Evolutionary conservation across 2,329 filamentous ascomycete species (phyloP), one percentile per base, ranked within the genome.

Genomic region (Niveomyces coronatus): DNA sequence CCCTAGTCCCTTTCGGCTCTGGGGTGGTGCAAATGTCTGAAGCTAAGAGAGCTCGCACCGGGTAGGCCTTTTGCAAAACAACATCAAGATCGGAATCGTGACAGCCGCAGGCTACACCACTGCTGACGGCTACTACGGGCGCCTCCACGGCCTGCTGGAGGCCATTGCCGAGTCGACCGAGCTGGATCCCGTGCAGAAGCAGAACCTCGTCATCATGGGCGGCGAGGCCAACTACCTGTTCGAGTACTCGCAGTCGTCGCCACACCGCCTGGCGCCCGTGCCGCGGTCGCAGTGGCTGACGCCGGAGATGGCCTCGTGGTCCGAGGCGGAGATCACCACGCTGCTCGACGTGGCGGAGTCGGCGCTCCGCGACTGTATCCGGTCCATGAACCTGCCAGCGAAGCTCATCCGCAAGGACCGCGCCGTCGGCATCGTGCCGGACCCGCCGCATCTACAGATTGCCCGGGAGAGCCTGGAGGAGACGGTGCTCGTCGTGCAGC

Each of bases 171-270:
- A 57, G 5, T 76, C 76, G 1, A 55, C 69, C 0, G 58, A 62
- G 10, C 68, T 94, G 6, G 74, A 81, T 0, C 60, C 71, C 0
- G 55, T 71, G 6, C 79, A 86, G 52, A 85, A 86, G 52, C 71
- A 82, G 49, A 86, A 82, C 49, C 70, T 98, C 5, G 72, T 96
- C 44, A 82, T 98, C 48, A 86, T 98, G 74, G 91, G 91, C 45
- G 91, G 91, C 39, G 91, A 98, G 61, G 86, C 85, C 43, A 96
- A 94, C 64, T 98, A 93, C 58, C 78, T 96, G 37, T 95, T 96
- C 63, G 78, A 78, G 36, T 94, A 83, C 61, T 73, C 78, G 43
- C 63, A 71, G 0, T 60, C 65, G 9, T 76, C 78, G 0, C 74
- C 78, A 1, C 68, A 82, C 56, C 74, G 83, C 14, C 71, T 96